Evolutionary conservation across 2,329 filamentous ascomycete species (phyloP).

Genomic region (Fusarium falciforme): DNA sequence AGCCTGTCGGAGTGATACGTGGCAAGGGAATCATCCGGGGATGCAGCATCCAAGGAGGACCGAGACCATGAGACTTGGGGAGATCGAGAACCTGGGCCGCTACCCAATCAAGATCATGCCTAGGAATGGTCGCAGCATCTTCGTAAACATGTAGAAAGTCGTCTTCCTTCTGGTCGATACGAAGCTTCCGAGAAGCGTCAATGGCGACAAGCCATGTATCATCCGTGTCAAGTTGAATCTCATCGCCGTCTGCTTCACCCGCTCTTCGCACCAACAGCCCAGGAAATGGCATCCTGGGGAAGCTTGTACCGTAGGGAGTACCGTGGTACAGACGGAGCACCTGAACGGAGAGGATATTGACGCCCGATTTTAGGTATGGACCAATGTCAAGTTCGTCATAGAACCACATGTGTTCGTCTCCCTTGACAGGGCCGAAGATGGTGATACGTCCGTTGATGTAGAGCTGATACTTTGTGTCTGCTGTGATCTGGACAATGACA

Average conservation of each 20-base stretch:
- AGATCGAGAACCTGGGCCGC: neutral
- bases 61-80: neutral
- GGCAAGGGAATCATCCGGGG: neutral
- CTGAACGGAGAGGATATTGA: neutral
- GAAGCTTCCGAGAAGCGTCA: neutral
- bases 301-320: neutral
- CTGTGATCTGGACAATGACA: neutral
- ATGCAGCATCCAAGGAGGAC: neutral
- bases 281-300: neutral
- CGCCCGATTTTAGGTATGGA: neutral
- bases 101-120: neutral
- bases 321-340: neutral
- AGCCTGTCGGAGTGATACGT: neutral
- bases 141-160: neutral
- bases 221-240: neutral
- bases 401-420: neutral
- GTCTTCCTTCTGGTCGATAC: neutral
- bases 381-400: neutral
- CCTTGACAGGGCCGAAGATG: neutral
- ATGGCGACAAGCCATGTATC: neutral
- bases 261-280: neutral
- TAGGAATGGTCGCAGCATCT: neutral
- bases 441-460: neutral
- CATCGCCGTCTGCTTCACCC: neutral
- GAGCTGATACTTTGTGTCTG: neutral